Evolutionary conservation across 73 alveolate genomes (phyloP), one percentile per base, ranked within the genome.

Genomic region (Uronychia setigera): DNA sequence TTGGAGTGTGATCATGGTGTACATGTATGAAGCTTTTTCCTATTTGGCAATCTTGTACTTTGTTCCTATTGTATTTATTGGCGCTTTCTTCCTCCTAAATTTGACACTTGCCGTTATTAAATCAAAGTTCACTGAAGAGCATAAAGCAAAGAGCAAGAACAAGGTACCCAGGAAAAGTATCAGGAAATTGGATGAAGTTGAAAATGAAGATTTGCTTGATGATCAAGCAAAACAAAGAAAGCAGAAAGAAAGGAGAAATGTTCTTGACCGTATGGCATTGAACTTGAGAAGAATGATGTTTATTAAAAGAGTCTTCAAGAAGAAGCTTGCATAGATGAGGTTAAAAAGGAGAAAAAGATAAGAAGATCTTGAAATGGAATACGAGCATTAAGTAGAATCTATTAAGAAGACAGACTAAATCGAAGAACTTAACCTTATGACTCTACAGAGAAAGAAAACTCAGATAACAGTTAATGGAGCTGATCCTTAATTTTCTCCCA

Each of bases 51-150:
- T 94, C 79, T 77, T 89, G 13, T 97, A 88, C 86, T 97, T 94
- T 85, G 88, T 93, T 31, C 79, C 94, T 1, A 87, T 95, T 74
- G 97, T 97, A 19, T 86, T 97, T 81, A 90, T 96, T 84, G 99
- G 99, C 0, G 97, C 98, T 9, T 96, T 95, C 92, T 94, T 96
- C 88, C 90, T 97, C 29, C 85, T 96, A 5, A 97, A 97, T 85
- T 86, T 97, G 35, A 96, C 97, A 29, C 89, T 96, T 31, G 99
- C 99, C 60, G 97, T 97, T 83, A 96, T 97, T 32, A 96, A 97
- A 79, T 82, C 98, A 1, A 96, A 96, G 80, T 97, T 95, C 78
- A 91, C 82, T 31, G 90, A 87, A 81, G 89, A 46, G 84, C 90
- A 83, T 74, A 82, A 83, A 79, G 67, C 67, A 11, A 46, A 46